phyloP scores from a whole-genome alignment of 305 asterid genomes.

The Fraxinus nigra region DNA sequence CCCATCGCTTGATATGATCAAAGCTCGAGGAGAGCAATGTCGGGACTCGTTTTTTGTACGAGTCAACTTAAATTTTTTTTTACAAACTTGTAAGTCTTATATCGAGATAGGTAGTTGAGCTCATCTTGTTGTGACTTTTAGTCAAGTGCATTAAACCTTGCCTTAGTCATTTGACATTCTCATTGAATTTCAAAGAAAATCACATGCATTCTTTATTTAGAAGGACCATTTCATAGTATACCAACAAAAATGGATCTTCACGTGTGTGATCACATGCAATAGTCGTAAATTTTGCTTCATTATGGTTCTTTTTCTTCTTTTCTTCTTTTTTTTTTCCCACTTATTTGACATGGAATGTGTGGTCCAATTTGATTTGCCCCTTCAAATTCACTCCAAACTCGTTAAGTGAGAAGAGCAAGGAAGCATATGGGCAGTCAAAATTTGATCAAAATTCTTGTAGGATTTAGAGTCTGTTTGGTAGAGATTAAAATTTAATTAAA shows the following conservation, averaged over 20 bases:
- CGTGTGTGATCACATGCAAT: neutral
- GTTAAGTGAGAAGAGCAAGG: neutral
- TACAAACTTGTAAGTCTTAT: neutral
- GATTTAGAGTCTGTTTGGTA: too few species aligned
- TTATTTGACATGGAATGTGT: neutral
- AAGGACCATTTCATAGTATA: neutral
- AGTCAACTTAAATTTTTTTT: neutral
- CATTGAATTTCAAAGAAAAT: neutral
- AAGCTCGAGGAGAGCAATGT: neutral
- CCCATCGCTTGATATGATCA: neutral
- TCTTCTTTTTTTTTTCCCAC: neutral
- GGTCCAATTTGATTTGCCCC: neutral
- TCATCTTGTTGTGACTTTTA: neutral
- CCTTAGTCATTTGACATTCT: neutral
- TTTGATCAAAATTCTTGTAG: neutral
- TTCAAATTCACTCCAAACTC: neutral
- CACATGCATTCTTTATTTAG: neutral
- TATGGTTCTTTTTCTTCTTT: neutral
- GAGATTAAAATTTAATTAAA: too few species aligned
- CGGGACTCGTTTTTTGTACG: neutral
- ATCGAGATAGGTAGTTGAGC: neutral
- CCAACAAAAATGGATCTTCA: neutral
- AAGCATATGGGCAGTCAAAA: neutral
- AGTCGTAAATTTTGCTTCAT: neutral
- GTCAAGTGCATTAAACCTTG: neutral